A percentile compares a stretch with the other conserved stretches of the same genome.
Evolutionary conservation across 306 rosid species (phyloP).

Genomic region (Prunus campanulata): DNA sequence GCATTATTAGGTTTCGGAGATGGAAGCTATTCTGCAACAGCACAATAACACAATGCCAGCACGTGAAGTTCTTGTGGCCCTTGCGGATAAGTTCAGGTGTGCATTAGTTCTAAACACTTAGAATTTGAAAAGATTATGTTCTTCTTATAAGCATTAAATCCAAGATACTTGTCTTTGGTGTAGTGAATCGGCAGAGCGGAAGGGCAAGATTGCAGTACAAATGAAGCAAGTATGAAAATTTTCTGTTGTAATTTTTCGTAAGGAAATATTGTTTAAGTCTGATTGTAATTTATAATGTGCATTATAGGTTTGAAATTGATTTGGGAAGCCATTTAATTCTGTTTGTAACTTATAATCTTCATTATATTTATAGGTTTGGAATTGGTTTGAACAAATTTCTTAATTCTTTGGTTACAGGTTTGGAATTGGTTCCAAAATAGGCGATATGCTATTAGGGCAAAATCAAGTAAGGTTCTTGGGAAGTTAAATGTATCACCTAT

Average conservation of each 20-base stretch:
- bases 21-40: slow-evolving; percentile 82
- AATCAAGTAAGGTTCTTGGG: slow-evolving; percentile 70
- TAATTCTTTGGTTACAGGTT: slow-evolving; percentile 52
- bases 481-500: slow-evolving; percentile 74
- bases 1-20: slow-evolving; percentile 66
- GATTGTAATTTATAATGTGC: background rate
- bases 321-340: background rate
- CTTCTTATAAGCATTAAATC: background rate
- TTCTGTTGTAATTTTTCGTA: background rate
- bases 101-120: slow-evolving; percentile 16
- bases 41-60: slow-evolving; percentile 85
- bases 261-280: background rate
- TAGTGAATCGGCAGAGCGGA: slow-evolving; percentile 80
- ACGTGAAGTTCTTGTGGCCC: slow-evolving; percentile 66
- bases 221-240: slow-evolving; percentile 82
- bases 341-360: background rate
- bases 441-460: slow-evolving; percentile 89
- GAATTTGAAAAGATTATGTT: slow-evolving; percentile 13
- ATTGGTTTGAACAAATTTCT: slow-evolving; percentile 12
- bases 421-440: slow-evolving; percentile 99
- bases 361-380: background rate
- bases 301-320: background rate
- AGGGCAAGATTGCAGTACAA: slow-evolving; percentile 88
- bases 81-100: slow-evolving; percentile 96
- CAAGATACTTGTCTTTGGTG: slow-evolving; percentile 20